phyloP scores from a whole-genome alignment of 257 asterid species.

The Solanum dulcamara region DNA sequence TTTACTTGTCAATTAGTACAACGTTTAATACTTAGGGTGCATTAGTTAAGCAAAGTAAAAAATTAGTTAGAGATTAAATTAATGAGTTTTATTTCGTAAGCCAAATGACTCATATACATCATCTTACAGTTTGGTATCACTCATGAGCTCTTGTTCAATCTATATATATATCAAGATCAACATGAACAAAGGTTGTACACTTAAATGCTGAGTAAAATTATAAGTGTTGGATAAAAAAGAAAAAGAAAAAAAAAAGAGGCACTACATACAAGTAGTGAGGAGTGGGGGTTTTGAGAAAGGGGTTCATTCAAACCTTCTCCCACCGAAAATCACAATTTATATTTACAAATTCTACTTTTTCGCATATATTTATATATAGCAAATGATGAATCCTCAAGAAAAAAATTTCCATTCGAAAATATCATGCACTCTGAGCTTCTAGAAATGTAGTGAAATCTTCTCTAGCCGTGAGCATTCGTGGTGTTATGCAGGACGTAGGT shows the following conservation, averaged over 20 bases:
- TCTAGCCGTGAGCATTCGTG: slow-evolving; percentile 38
- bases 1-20: background rate
- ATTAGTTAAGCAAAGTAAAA: background rate
- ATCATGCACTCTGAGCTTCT: slow-evolving; percentile 55
- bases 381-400: background rate
- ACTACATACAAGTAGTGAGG: background rate
- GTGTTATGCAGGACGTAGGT: slow-evolving; percentile 34
- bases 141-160: background rate
- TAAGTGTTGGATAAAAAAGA: too few species aligned
- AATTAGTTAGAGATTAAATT: background rate
- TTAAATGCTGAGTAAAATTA: too few species aligned
- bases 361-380: background rate
- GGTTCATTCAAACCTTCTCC: background rate
- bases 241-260: background rate
- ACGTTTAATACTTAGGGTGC: background rate
- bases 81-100: background rate
- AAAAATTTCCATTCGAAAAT: background rate
- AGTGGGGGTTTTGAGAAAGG: background rate
- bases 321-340: background rate
- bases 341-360: background rate
- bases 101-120: background rate
- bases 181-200: background rate
- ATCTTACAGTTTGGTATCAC: background rate
- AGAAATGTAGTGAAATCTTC: slow-evolving; percentile 57
- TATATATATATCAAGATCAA: background rate